Base-by-base conservation (phyloP, 805 yeast genomes). In the Metschnikowia cerradonensis region DNA sequence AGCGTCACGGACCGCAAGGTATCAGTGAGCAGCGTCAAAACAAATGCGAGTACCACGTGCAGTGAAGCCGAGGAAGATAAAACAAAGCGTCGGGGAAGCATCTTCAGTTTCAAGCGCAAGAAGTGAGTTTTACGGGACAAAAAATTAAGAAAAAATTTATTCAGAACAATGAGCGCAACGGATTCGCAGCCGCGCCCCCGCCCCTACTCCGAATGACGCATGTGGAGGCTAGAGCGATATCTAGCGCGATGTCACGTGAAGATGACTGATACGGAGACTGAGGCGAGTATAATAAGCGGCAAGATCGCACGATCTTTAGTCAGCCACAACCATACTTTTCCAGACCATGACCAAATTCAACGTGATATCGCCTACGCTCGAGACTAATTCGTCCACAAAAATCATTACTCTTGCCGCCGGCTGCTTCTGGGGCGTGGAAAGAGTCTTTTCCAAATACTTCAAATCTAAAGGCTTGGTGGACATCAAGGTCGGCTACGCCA, bases 371-470 rank as follows among this genome's bases (percentile, higher is more conserved):
- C 71, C 74, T 3, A 64, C 72, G 1, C 51, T 73, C 26, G 62
- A 59, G 36, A 64, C 67, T n/a, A 66, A 75, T 1, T 23, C 69
- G 1, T 64, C 72, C 4, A 60, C 76, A 40, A 62, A 67, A 49
- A 53, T 72, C 20, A 55, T 74, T 45, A 74, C 78, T 1, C 60
- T 78, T 32, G 81, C 83, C 3, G 83, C 81, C 0, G 84, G 84
- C 2, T 88, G 96, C 62, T 88, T 86, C 71, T 88, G 96, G 96
- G 95, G 95, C 17, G 90, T 86, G 13, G 97, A 92, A 61, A 87
- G 85, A 58, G 82, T 91, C 23, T 90, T 80, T 72, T 72, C 85
- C 55, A 88, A 87, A 65, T 78, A 87, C 56, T 87, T 81, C 61
- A 79, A 75, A 15, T 75, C 69, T 47, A 82, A 79, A 62, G 90